A percentile compares a stretch with the other conserved stretches of the same genome.
Evolutionary conservation across 495 filamentous ascomycete species (phyloP).

Genomic region (Aspergillus homomorphus): DNA sequence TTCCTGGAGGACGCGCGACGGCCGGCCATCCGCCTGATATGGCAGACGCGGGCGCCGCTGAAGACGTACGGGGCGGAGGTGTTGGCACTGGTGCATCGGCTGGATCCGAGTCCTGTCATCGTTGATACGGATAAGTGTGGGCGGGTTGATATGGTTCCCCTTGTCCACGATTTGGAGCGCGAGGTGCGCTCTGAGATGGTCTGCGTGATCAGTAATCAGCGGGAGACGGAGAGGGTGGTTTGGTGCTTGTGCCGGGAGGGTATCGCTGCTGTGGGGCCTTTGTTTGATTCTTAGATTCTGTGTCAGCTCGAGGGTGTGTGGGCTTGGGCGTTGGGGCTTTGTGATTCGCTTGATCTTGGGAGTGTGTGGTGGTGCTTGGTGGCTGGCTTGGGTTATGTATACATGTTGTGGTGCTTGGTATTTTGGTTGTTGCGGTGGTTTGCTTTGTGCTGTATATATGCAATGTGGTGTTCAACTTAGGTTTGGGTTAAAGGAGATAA

Average conservation of each 20-base stretch:
- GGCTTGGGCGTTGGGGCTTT: too few species aligned
- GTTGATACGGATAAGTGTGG: conserved; percentile 51
- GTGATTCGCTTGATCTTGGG: too few species aligned
- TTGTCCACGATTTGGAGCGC: conserved; percentile 54
- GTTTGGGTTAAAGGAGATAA: too few species aligned
- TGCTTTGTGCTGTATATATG: too few species aligned
- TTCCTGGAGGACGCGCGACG: conserved; percentile 47
- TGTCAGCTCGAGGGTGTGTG: too few species aligned
- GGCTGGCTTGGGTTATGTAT: too few species aligned
- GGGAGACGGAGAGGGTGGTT: conserved; percentile 66
- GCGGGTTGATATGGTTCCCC: conserved; percentile 51
- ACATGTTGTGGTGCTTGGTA: too few species aligned
- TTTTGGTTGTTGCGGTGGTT: too few species aligned
- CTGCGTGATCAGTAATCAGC: conserved; percentile 73
- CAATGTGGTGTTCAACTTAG: too few species aligned
- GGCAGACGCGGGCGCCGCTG: conserved; percentile 54
- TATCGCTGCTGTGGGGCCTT: conserved; percentile 70
- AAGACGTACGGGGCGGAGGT: conserved; percentile 55
- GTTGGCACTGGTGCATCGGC: conserved; percentile 44
- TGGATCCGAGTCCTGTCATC: conserved; percentile 54
- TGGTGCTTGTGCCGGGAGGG: conserved; percentile 68
- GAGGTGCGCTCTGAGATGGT: conserved; percentile 67
- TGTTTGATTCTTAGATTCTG: conserved; percentile 82
- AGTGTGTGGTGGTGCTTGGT: too few species aligned
- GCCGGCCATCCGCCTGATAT: conserved; percentile 53